Percentiles rank a stretch among this genome's conserved stretches.
These are phyloP conservation scores for Cerioporus squamosus DNA, from an alignment of 1,284 basidiomycete genomes.

Conservation along the genomic window DNA sequence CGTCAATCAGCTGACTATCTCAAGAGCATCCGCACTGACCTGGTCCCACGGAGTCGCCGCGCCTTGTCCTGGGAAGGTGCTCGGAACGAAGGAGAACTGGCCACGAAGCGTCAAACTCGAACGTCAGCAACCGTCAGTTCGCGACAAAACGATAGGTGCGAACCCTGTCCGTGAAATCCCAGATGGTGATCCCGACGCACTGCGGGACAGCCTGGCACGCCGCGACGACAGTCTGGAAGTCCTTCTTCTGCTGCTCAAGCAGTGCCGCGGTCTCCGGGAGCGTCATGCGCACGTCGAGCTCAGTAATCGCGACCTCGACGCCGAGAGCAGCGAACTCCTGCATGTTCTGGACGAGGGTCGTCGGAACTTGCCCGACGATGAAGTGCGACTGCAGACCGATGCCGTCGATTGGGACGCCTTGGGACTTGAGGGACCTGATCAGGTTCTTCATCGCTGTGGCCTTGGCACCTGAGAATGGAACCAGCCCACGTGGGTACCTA, in stretches of 20 bases:
- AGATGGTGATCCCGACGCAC: constrained; percentile 54
- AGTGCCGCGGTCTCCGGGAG: constrained; percentile 51
- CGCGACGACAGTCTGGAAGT: constrained; percentile 49
- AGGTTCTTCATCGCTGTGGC: constrained; percentile 50
- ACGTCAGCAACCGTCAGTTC: neutral
- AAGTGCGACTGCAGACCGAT: constrained; percentile 56
- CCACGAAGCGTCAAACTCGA: neutral
- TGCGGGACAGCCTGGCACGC: constrained; percentile 47
- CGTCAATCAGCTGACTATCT: too few species aligned
- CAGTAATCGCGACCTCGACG: constrained; percentile 59
- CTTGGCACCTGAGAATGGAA: constrained; percentile 39
- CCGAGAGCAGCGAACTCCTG: constrained; percentile 51
- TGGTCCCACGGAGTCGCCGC: constrained; percentile 38
- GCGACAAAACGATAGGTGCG: neutral
- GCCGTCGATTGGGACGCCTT: constrained; percentile 51
- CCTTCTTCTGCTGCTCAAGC: constrained; percentile 51
- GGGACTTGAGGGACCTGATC: constrained; percentile 44
- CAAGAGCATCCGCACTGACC: constrained; percentile 11
- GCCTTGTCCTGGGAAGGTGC: constrained; percentile 37
- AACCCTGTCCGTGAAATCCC: constrained; percentile 54
- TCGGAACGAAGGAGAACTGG: constrained; percentile 38
- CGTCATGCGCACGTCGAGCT: constrained; percentile 57
- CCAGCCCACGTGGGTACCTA: neutral
- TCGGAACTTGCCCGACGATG: constrained; percentile 51
- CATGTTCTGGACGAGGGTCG: constrained; percentile 44